Conservation (phyloP, 1,284 basidiomycete species). For the Boletellus deceptivus region DNA sequence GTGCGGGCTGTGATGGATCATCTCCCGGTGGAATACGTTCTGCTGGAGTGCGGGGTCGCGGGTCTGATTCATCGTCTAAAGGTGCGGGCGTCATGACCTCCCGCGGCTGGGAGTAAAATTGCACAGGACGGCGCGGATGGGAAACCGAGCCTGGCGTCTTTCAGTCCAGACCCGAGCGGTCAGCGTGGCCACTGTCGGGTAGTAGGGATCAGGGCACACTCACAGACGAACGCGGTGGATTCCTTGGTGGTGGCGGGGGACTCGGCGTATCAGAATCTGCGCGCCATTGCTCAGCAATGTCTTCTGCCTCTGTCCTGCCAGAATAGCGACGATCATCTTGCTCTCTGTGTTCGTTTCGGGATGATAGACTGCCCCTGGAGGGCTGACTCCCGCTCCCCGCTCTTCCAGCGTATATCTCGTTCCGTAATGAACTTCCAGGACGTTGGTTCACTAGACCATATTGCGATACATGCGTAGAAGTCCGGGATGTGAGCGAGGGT, state of each 20-base stretch:
- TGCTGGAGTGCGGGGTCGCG: constrained; percentile 11
- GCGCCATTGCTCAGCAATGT: constrained; percentile 31
- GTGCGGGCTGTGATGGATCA: constrained; percentile 6
- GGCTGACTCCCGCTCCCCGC: constrained; percentile 27
- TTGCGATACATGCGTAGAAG: constrained; percentile 32
- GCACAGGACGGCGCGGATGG: constrained; percentile 12
- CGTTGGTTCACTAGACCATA: constrained; percentile 33
- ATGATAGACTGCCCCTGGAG: constrained; percentile 13
- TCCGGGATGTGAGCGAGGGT: constrained; percentile 24
- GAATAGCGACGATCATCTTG: constrained; percentile 17
- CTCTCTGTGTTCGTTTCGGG: constrained; percentile 17
- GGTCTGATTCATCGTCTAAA: constrained; percentile 11
- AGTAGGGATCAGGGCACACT: constrained; percentile 3
- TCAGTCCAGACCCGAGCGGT: not conserved
- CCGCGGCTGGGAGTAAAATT: constrained; percentile 21
- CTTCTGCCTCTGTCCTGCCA: constrained; percentile 27
- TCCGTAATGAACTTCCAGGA: constrained; percentile 24
- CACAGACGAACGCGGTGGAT: constrained; percentile 21
- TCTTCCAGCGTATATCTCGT: constrained; percentile 24
- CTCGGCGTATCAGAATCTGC: constrained; percentile 22
- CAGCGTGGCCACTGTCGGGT: not conserved
- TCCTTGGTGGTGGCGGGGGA: constrained; percentile 7
- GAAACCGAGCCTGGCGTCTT: constrained; percentile 17
- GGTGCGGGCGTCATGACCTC: constrained; percentile 21
- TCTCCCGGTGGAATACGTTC: constrained; percentile 10